These are phyloP conservation scores for Capsella bursapastoris DNA, from an alignment of 345 rosid species.

Conservation along the genomic window DNA sequence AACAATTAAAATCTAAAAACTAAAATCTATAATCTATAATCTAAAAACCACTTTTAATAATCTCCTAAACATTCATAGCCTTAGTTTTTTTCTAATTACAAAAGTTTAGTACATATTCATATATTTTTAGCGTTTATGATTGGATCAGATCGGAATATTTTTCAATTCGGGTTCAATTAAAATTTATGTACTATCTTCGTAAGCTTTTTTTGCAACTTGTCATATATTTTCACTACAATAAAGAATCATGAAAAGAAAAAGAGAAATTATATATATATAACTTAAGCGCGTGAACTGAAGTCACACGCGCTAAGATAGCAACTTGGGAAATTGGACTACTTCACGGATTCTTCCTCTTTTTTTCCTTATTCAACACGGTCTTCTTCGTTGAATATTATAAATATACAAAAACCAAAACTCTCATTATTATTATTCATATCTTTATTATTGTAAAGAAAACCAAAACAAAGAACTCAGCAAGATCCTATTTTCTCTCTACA, in stretches of 20 bases:
- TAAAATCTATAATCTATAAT: too few relatives aligned
- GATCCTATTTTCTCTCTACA: neutral
- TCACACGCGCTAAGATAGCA: conserved; percentile 31
- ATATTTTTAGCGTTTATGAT: too few relatives aligned
- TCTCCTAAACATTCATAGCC: too few relatives aligned
- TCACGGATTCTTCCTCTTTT: conserved; percentile 26
- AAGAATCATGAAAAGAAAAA: neutral
- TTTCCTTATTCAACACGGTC: conserved; percentile 33
- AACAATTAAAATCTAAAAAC: too few relatives aligned
- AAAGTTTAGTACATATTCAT: too few relatives aligned
- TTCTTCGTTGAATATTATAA: conserved; percentile 24
- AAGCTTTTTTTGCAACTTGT: conserved; percentile 5
- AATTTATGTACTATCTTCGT: too few relatives aligned
- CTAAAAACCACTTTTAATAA: too few relatives aligned
- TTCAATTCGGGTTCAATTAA: too few relatives aligned
- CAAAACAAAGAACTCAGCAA: neutral
- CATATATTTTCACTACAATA: neutral
- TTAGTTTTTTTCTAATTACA: too few relatives aligned
- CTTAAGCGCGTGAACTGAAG: neutral
- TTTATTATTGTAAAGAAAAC: neutral
- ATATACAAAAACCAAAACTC: neutral
- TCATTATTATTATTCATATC: neutral
- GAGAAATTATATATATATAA: neutral
- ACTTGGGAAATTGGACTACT: neutral
- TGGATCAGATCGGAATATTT: too few relatives aligned